Conservation (phyloP, 225 moss, liverwort and hornwort genomes). For the Pseudoscleropodium purum region DNA sequence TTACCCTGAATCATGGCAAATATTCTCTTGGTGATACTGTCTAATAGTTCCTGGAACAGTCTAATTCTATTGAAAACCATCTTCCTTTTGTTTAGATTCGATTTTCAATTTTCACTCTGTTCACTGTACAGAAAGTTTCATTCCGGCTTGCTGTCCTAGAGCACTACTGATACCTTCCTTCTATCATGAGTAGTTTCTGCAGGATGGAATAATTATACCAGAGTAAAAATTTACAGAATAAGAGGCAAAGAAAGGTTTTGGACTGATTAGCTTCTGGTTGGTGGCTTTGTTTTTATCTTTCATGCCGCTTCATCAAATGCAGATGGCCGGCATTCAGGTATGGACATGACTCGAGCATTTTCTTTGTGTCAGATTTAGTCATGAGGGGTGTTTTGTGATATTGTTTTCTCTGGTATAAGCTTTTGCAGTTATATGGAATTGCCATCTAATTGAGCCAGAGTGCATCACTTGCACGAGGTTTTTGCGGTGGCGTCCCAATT, state of each 20-base stretch:
- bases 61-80: background rate
- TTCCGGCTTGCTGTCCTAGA: background rate
- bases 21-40: background rate
- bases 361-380: background rate
- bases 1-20: background rate
- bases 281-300: background rate
- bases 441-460: background rate
- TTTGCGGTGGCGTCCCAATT: background rate
- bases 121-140: background rate
- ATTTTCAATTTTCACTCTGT: background rate
- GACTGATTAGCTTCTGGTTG: constrained; percentile 28
- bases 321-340: constrained; percentile 75
- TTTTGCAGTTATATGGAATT: background rate
- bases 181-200: background rate
- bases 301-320: constrained; percentile 13
- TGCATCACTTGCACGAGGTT: background rate
- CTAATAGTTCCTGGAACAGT: background rate
- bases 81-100: background rate
- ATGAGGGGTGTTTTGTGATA: background rate
- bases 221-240: background rate
- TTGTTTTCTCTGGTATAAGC: background rate
- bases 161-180: background rate
- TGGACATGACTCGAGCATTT: background rate
- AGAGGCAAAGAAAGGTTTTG: background rate
- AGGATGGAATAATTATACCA: background rate